Base-by-base conservation (phyloP, 192 early-diverging fungal species). In the Piromyces sp. region DNA sequence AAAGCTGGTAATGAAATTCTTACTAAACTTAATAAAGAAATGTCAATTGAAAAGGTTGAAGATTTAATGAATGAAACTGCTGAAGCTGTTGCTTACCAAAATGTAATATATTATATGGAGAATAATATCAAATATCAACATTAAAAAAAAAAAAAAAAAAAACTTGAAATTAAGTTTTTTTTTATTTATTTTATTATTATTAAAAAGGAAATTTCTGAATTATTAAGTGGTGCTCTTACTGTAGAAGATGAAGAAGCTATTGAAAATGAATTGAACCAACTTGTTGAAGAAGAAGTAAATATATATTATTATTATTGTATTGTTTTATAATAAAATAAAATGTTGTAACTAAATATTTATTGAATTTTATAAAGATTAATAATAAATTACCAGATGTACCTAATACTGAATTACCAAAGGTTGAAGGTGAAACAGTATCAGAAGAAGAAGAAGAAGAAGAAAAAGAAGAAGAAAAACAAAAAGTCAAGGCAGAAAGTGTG, bases 31-130 rank as follows among this genome's bases (percentile, higher is more conserved):
- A 90, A 96, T 83, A 91, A 93, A 82, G 95, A 95, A 83, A 95
- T 92, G 88, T 93, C 93, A 29, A 82, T 99, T 36, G 94, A 97
- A n/a, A 91, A 94, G 58, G 96, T 98, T 0, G 95, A 99, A 80
- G 90, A 91, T 68, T 87, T 99, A 42, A 95, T 98, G 91, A 96
- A 98, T 82, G 96, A 99, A 81, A 98, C 96, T 1, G 94, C 93
- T 7, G 98, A 99, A 51, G 95, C 94, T 17, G 95, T 99, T 84
- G 95, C 93, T 1, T 98, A 98, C 84, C 97, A 99, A 86, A 93
- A 96, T 79, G 94, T 94, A 85, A 84, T n/a, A n/a, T n/a, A n/a
- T n/a, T n/a, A n/a, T n/a, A n/a, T n/a, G n/a, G n/a, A n/a, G n/a
- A n/a, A n/a, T n/a, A 79, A 79, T 33, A 3, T 33, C 14, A 19